phyloP scores from a whole-genome alignment of 768 basidiomycete genomes.

The Mycena capillaripes region DNA sequence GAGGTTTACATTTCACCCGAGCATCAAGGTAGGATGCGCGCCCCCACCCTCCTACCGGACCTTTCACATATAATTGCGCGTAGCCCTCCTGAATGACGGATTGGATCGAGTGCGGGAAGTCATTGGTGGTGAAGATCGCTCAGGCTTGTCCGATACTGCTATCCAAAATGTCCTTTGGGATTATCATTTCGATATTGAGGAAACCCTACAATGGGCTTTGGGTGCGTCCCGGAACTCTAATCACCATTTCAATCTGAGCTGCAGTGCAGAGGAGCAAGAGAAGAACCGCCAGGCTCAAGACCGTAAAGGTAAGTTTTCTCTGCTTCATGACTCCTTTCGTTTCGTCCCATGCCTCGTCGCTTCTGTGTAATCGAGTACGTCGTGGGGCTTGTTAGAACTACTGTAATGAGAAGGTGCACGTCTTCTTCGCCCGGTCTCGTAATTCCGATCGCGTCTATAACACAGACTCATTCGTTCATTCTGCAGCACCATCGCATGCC shows the following conservation, averaged over 20 bases:
- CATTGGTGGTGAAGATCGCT: slow-evolving; percentile 74
- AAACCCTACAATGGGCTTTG: slow-evolving; percentile 79
- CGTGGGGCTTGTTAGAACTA: slow-evolving; percentile 46
- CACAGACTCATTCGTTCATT: slow-evolving; percentile 32
- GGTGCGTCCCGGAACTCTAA: slow-evolving; percentile 62
- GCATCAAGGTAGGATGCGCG: slow-evolving; percentile 71
- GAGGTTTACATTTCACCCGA: slow-evolving; percentile 87
- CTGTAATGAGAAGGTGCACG: slow-evolving; percentile 73
- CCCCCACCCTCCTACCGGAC: slow-evolving; percentile 30
- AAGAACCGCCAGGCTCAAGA: slow-evolving; percentile 74
- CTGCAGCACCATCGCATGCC: slow-evolving; percentile 15
- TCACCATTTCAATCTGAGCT: slow-evolving; percentile 21
- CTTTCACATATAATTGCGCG: not conserved
- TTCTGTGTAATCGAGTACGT: slow-evolving; percentile 41
- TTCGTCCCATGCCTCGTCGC: slow-evolving; percentile 44
- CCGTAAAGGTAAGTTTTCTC: slow-evolving; percentile 84
- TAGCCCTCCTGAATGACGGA: slow-evolving; percentile 79
- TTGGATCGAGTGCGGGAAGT: slow-evolving; percentile 76
- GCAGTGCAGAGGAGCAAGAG: slow-evolving; percentile 74
- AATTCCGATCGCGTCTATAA: slow-evolving; percentile 36
- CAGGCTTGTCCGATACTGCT: slow-evolving; percentile 78
- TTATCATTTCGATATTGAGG: slow-evolving; percentile 86
- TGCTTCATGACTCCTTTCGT: slow-evolving; percentile 33
- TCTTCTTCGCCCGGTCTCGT: slow-evolving; percentile 45
- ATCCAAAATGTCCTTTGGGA: slow-evolving; percentile 91